phyloP scores from a whole-genome alignment of 768 basidiomycete species.

The Podaxis sp. region DNA sequence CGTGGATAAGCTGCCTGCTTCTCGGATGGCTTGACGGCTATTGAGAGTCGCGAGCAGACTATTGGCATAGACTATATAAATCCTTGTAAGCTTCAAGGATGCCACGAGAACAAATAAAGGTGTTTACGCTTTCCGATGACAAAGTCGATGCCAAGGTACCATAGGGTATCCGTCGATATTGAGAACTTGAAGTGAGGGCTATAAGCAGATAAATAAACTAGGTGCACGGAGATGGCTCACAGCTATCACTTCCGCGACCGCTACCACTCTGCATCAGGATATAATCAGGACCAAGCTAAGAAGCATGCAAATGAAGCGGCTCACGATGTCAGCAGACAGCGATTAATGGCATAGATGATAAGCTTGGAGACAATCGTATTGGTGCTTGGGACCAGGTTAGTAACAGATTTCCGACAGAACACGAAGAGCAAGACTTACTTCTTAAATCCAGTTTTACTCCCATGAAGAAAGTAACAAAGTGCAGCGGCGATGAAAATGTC shows the following conservation, averaged over 20 bases:
- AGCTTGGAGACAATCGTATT: constrained; percentile 39
- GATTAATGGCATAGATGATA: constrained; percentile 50
- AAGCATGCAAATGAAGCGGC: constrained; percentile 14
- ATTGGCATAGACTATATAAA: constrained; percentile 40
- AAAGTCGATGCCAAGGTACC: constrained; percentile 41
- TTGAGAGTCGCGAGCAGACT: constrained; percentile 45
- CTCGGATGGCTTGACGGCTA: constrained; percentile 29
- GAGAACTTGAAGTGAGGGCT: constrained; percentile 22
- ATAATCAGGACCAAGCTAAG: neutral
- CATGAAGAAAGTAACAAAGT: constrained; percentile 40
- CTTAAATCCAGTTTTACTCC: constrained; percentile 34
- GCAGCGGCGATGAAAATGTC: constrained; percentile 42
- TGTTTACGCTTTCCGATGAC: constrained; percentile 44
- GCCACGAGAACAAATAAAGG: neutral
- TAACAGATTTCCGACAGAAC: neutral
- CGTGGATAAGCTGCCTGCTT: constrained; percentile 9
- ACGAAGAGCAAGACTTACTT: constrained; percentile 20
- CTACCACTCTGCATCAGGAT: constrained; percentile 27
- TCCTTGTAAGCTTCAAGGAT: neutral
- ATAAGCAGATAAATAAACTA: neutral
- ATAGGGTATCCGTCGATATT: constrained; percentile 28
- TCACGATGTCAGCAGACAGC: constrained; percentile 47
- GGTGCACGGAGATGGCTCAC: constrained; percentile 20
- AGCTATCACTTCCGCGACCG: constrained; percentile 36
- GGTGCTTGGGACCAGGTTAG: constrained; percentile 27